Conservation (phyloP, 176 grass and related monocot species). For the Ampelocalamus luodianensis region DNA sequence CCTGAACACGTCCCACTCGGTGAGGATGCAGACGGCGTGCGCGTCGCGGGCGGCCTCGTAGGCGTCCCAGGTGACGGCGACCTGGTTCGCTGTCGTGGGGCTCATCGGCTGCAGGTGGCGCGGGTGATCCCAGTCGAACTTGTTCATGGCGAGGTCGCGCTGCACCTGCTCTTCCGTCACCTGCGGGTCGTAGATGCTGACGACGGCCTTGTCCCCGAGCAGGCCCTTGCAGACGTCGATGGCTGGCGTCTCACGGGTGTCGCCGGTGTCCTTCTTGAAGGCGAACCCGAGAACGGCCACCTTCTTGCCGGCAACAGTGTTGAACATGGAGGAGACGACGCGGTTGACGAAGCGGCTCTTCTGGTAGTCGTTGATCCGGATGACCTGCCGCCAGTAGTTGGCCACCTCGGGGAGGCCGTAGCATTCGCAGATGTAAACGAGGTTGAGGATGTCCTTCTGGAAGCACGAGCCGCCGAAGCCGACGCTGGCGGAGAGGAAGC, state of each 20-base stretch:
- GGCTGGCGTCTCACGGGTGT: slow-evolving; percentile 50
- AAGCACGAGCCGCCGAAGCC: slow-evolving; percentile 56
- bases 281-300: slow-evolving; percentile 50
- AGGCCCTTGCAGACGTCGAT: slow-evolving; percentile 55
- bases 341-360: slow-evolving; percentile 51
- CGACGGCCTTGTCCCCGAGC: slow-evolving; percentile 51
- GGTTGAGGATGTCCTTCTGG: slow-evolving; percentile 66
- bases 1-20: slow-evolving; percentile 64
- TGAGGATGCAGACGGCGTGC: slow-evolving; percentile 59
- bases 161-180: slow-evolving; percentile 73
- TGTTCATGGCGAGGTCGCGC: slow-evolving; percentile 76
- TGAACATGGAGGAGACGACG: slow-evolving; percentile 58
- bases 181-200: slow-evolving; percentile 84
- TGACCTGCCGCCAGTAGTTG: slow-evolving; percentile 45
- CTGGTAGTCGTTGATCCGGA: slow-evolving; percentile 56
- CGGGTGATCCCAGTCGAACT: slow-evolving; percentile 86
- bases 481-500: slow-evolving; percentile 45
- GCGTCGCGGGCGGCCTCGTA: slow-evolving; percentile 51
- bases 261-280: slow-evolving; percentile 57
- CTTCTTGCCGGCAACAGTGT: slow-evolving; percentile 55
- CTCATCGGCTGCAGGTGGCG: slow-evolving; percentile 76
- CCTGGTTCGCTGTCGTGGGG: slow-evolving; percentile 21
- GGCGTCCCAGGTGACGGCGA: slow-evolving; percentile 36
- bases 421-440: slow-evolving; percentile 64
- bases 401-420: slow-evolving; percentile 53